These are phyloP conservation scores for Forsythia suspensa DNA, from an alignment of 257 asterid genomes.

Conservation along the genomic window DNA sequence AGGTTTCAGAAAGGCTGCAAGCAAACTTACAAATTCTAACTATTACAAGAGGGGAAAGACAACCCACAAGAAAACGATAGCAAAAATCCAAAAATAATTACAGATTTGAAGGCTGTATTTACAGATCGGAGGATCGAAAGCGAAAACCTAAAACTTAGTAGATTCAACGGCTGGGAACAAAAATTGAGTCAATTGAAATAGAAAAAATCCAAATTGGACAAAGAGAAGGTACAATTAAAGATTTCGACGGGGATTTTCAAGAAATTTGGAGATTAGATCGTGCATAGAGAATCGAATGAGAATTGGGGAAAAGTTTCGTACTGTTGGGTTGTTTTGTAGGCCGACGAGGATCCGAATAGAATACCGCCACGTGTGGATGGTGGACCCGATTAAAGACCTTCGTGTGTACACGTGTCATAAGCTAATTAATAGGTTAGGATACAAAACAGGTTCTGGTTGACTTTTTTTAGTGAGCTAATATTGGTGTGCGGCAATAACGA, in stretches of 20 bases:
- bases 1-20: conserved; percentile 21
- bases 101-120: conserved; percentile 12
- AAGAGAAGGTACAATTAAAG: conserved; percentile 22
- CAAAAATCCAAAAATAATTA: background rate
- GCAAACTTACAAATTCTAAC: conserved; percentile 6
- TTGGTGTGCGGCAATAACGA: background rate
- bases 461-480: background rate
- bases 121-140: conserved; percentile 34
- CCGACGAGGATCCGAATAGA: conserved; percentile 23
- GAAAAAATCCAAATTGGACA: conserved; percentile 23
- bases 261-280: conserved; percentile 5
- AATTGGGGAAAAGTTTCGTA: conserved; percentile 29
- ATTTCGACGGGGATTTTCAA: conserved; percentile 16
- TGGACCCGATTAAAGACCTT: background rate
- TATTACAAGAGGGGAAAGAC: conserved; percentile 21
- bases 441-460: background rate
- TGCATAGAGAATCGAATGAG: conserved; percentile 22
- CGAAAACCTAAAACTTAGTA: conserved; percentile 35
- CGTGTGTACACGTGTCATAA: background rate
- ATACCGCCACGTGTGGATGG: background rate
- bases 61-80: background rate
- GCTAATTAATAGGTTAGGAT: background rate
- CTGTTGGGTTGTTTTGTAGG: conserved; percentile 16
- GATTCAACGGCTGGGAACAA: conserved; percentile 9
- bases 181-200: conserved; percentile 39